Conservation (phyloP, 83 land plant genomes). For the Picea engelmannii region DNA sequence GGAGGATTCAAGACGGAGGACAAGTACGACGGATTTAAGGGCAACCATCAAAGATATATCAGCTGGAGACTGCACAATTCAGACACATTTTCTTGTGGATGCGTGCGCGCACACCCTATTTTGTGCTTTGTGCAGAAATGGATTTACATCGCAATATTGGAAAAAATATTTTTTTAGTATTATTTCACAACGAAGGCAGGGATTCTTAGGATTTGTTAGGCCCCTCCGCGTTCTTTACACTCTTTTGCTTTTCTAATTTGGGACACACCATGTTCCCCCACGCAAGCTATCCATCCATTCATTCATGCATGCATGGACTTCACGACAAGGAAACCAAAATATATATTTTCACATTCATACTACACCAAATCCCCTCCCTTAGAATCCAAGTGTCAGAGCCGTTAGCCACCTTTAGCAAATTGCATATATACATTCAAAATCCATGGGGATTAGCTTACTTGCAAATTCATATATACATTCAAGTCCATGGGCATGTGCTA, state of each 20-base stretch:
- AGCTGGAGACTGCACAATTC: not conserved
- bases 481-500: too few species aligned
- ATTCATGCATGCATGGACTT: conserved; percentile 5
- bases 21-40: too few species aligned
- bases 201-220: not conserved
- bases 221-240: not conserved
- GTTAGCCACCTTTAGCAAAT: too few species aligned
- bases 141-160: not conserved
- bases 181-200: conserved; percentile 2
- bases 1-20: not conserved
- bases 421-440: too few species aligned
- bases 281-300: conserved; percentile 3
- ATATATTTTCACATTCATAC: too few species aligned
- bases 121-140: not conserved
- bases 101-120: conserved; percentile 6
- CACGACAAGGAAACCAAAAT: too few species aligned
- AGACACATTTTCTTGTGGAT: conserved; percentile 18
- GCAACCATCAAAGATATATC: not conserved
- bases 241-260: not conserved
- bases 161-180: not conserved
- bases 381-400: too few species aligned
- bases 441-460: too few species aligned
- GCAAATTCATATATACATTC: too few species aligned
- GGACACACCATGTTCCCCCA: not conserved
- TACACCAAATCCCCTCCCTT: too few species aligned